Conservation (phyloP, 2,329 filamentous ascomycete species). For the Ophiostoma piceae region DNA sequence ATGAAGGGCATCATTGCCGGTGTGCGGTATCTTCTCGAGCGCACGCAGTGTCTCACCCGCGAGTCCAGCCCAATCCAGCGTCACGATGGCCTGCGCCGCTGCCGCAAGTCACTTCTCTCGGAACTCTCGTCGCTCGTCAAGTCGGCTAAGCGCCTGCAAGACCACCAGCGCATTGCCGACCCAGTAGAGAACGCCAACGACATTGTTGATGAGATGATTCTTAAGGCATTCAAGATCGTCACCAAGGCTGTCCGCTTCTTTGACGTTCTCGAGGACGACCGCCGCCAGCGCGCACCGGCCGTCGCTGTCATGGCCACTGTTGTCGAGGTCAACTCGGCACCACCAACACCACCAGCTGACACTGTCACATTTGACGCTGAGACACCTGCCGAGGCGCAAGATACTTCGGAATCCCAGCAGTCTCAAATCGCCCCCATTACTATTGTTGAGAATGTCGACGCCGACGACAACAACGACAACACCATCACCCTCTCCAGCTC, state of each 20-base stretch:
- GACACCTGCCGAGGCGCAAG: neutral
- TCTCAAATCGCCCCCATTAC: neutral
- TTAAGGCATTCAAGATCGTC: constrained; percentile 92
- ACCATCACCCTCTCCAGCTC: constrained; percentile 31
- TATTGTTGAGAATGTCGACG: neutral
- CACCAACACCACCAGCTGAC: constrained; percentile 60
- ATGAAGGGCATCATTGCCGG: constrained; percentile 92
- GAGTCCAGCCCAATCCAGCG: constrained; percentile 70
- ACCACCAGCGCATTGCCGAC: constrained; percentile 52
- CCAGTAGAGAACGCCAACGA: constrained; percentile 60
- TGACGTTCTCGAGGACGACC: constrained; percentile 71
- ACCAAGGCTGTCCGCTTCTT: constrained; percentile 84
- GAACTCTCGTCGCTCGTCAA: constrained; percentile 88
- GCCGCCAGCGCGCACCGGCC: constrained; percentile 45
- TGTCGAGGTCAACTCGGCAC: constrained; percentile 52
- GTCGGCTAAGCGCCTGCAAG: constrained; percentile 78
- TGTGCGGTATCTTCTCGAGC: constrained; percentile 83
- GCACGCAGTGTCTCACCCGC: constrained; percentile 77
- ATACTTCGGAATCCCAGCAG: neutral
- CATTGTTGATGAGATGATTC: constrained; percentile 84
- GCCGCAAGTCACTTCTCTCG: constrained; percentile 80
- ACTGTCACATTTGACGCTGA: constrained; percentile 43
- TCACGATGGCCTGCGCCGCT: constrained; percentile 69
- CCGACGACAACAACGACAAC: constrained; percentile 26
- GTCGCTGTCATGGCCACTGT: constrained; percentile 58